Evolutionary conservation across 306 rosid genomes (phyloP).

Genomic region (Vigna hirtella): DNA sequence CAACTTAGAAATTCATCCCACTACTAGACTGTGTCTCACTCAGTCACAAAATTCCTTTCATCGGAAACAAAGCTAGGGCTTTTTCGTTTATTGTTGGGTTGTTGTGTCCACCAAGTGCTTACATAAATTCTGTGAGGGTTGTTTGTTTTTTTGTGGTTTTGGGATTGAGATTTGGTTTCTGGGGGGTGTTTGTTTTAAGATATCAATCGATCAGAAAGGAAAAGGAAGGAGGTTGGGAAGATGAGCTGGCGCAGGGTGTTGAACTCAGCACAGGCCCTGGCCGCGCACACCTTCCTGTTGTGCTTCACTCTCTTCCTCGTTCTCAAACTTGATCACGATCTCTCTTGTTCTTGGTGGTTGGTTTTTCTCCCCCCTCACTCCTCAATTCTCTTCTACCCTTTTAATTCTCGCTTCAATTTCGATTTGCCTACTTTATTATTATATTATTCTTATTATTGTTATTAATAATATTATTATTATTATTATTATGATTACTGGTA

Average conservation of each 20-base stretch:
- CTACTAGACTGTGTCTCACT: constrained; percentile 1
- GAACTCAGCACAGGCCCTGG: constrained; percentile 83
- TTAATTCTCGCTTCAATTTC: background rate
- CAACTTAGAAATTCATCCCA: background rate
- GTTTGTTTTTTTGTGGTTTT: background rate
- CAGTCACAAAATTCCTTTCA: background rate
- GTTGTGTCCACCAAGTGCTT: background rate
- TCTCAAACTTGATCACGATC: constrained; percentile 83
- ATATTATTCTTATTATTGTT: background rate
- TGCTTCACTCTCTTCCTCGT: constrained; percentile 85
- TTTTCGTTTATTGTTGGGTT: background rate
- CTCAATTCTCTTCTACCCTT: background rate
- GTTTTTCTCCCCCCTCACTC: constrained; percentile 17
- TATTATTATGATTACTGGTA: background rate
- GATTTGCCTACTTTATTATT: background rate
- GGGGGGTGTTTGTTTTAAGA: background rate
- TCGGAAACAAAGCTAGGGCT: background rate
- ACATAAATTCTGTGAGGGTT: background rate
- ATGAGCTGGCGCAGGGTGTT: constrained; percentile 96
- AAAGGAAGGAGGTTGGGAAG: constrained; percentile 14
- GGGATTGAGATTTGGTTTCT: constrained; percentile 37
- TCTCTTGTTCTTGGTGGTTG: constrained; percentile 92
- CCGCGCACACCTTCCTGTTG: constrained; percentile 82
- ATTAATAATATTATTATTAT: too few species aligned
- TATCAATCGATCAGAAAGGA: background rate